A percentile compares a stretch with the other conserved stretches of the same genome.
Evolutionary conservation across 208 protist genomes (phyloP).

Genomic region (Eutreptiella sp.): DNA sequence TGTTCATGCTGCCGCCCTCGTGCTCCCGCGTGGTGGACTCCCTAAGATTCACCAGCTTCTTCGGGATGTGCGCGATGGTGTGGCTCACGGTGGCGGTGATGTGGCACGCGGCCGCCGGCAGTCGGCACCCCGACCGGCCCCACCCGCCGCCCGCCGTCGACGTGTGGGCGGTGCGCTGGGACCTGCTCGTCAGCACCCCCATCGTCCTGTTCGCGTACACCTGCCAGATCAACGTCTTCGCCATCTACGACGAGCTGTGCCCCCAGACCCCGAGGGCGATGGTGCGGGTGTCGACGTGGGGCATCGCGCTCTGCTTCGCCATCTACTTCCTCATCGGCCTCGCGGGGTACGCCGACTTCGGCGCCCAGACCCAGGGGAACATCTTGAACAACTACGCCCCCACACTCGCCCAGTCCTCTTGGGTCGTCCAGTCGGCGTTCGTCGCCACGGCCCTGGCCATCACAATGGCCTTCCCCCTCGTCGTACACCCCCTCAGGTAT

Average conservation of each 20-base stretch:
- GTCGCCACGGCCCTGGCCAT: conserved; percentile 55
- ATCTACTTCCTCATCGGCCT: conserved; percentile 59
- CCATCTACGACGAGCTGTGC: conserved; percentile 64
- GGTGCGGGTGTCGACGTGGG: conserved; percentile 45
- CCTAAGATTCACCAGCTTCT: conserved; percentile 60
- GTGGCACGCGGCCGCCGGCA: no score
- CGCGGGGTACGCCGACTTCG: conserved; percentile 59
- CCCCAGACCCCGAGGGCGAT: no score
- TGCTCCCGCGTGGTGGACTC: conserved; percentile 53
- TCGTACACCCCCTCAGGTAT: conserved; percentile 62
- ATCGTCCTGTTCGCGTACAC: conserved; percentile 69
- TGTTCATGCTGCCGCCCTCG: conserved; percentile 69
- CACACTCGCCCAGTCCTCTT: conserved; percentile 41
- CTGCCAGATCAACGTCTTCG: conserved; percentile 65
- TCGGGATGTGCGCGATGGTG: conserved; percentile 53
- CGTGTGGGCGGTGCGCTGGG: no score
- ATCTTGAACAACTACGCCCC: conserved; percentile 60
- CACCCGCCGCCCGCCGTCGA: no score
- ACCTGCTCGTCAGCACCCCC: no score
- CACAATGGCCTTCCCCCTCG: conserved; percentile 71
- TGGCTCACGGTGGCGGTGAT: conserved; percentile 50
- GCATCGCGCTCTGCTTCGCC: conserved; percentile 52
- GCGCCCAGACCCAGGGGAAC: conserved; percentile 49
- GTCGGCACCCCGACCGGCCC: no score
- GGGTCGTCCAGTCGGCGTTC: conserved; percentile 57